Evolutionary conservation across 73 alveolate species (phyloP), one percentile per base, ranked within the genome.

Genomic region (Paramecium primaurelia): DNA sequence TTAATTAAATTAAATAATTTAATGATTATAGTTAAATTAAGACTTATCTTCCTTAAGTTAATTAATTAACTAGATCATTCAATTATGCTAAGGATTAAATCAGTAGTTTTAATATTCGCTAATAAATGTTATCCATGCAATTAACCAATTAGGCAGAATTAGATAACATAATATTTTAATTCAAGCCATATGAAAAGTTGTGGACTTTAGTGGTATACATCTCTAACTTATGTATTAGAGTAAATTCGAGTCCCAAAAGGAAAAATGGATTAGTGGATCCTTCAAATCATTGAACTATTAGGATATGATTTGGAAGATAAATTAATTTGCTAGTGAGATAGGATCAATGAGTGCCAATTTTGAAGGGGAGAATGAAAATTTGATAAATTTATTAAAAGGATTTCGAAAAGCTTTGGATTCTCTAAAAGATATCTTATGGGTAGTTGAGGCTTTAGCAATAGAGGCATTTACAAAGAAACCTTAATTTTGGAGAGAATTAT

Each of bases 381-480:
- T 42, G 1, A 10, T 2, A 44, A 47, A 14, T 3, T 42, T 80
- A 28, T 59, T 42, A 40, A 80, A 44, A 80, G 91, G 75, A 47
- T 80, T 80, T 45, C 22, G 91, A 8, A 80, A 44, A 49, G 58
- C 45, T 20, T 80, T 45, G 58, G 91, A 80, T 80, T 40, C 37
- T 10, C 22, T 80, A 2, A 80, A 47, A 25, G 71, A 80, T 2
- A 44, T 45, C 0, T 80, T 80, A 80, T 80, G 91, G 91, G 91
- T 80, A 14, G 58, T 80, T 4, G 91, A 80, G 16, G 71, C 91
- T 8, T 47, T 80, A 7, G 91, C 91, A 20, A 80, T 80, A 11
- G 91, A 80, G 30, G 91, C 91, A 80, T 80, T 80, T 49, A 25
- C 91, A 20, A 80, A 80, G 25, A 80, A 80, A 18, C 91, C 91